phyloP scores from a whole-genome alignment of 2,329 filamentous ascomycete genomes.

The Metarhizium rileyi region DNA sequence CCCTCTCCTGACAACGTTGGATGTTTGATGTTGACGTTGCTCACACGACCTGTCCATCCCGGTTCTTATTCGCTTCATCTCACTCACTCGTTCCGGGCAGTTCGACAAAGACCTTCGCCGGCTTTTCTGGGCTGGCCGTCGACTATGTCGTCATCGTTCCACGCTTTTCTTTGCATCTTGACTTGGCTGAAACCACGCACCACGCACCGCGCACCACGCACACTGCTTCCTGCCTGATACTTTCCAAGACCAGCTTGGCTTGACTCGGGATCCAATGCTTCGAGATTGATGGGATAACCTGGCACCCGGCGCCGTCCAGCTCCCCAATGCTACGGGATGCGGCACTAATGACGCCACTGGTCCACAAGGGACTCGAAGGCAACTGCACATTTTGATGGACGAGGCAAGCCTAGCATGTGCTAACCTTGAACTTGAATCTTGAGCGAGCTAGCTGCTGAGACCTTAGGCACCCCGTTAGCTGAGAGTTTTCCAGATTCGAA shows the following conservation, averaged over 20 bases:
- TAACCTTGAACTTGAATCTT: too few species aligned
- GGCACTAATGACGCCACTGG: constrained; percentile 2
- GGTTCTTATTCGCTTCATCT: not conserved
- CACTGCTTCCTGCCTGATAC: not conserved
- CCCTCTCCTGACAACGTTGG: not conserved
- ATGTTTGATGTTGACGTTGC: not conserved
- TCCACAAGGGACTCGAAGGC: not conserved
- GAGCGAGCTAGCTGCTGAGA: too few species aligned
- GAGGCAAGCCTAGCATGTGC: not conserved
- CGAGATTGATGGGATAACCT: too few species aligned
- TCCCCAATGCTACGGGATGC: not conserved
- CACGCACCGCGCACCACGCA: not conserved
- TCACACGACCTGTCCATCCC: not conserved
- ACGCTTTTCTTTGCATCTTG: not conserved
- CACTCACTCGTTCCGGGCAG: not conserved
- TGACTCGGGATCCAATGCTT: too few species aligned
- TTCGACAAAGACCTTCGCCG: too few species aligned
- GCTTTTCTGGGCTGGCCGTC: too few species aligned
- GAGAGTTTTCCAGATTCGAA: not conserved
- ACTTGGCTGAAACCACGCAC: not conserved
- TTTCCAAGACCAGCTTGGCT: not conserved
- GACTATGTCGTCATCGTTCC: not conserved
- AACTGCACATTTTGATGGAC: not conserved
- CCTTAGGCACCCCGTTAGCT: too few species aligned
- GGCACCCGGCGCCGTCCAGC: not conserved